phyloP scores from a whole-genome alignment of 345 rosid species.

The Eucalyptus curtisii region DNA sequence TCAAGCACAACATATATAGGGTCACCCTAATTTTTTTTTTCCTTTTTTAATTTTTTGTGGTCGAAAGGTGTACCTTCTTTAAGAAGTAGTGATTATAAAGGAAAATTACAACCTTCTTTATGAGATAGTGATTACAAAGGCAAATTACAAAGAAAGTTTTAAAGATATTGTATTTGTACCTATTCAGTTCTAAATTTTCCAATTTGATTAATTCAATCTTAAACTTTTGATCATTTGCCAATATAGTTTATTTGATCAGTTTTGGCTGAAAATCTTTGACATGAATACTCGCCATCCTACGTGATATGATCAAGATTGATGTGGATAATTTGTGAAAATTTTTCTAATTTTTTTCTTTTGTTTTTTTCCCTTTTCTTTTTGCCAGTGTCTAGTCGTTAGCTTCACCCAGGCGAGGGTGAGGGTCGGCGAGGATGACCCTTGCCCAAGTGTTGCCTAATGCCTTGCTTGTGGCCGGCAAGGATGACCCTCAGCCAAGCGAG shows the following conservation, averaged over 20 bases:
- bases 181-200: too few species aligned
- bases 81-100: background rate
- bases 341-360: too few species aligned
- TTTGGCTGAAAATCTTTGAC: too few species aligned
- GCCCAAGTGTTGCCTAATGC: background rate
- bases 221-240: too few species aligned
- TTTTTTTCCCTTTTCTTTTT: too few species aligned
- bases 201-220: too few species aligned
- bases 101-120: background rate
- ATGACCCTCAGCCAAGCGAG: background rate
- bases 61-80: background rate
- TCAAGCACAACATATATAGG: background rate
- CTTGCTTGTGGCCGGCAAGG: background rate
- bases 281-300: too few species aligned
- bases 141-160: too few species aligned
- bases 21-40: accelerated
- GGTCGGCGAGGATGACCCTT: background rate
- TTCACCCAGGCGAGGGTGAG: accelerated
- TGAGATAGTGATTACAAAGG: background rate
- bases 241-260: too few species aligned
- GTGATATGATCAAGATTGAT: too few species aligned
- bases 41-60: background rate
- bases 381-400: background rate
- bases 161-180: accelerated
- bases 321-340: too few species aligned